Conservation (phyloP, 1,284 basidiomycete species). For the Apiotrichum mycotoxinovorans region DNA sequence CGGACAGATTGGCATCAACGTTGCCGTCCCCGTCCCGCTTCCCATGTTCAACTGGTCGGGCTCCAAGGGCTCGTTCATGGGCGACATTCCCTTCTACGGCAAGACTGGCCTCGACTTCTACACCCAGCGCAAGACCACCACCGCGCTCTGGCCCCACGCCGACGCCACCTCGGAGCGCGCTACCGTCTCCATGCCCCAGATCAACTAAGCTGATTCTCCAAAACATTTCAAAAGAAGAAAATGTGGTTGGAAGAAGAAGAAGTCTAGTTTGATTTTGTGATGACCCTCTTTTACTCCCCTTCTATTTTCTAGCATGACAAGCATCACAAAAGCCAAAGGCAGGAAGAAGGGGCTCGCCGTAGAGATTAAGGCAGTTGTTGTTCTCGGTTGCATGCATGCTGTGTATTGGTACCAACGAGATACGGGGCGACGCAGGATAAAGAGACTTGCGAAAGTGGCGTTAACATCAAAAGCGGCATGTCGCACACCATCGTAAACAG, state of each 20-base stretch:
- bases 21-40: slow-evolving; percentile 81
- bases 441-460: not conserved
- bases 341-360: not conserved
- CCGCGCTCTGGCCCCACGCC: slow-evolving; percentile 44
- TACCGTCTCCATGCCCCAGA: slow-evolving; percentile 41
- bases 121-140: slow-evolving; percentile 38
- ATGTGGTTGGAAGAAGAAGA: not conserved
- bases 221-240: too few species aligned
- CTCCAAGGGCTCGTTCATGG: slow-evolving; percentile 70
- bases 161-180: slow-evolving; percentile 42
- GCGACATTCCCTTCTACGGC: slow-evolving; percentile 86
- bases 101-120: slow-evolving; percentile 53
- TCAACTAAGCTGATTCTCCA: too few species aligned
- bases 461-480: too few species aligned
- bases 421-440: not conserved
- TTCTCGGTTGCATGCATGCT: slow-evolving; percentile 18
- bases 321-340: not conserved
- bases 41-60: slow-evolving; percentile 65
- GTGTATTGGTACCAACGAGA: slow-evolving; percentile 14
- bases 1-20: slow-evolving; percentile 91
- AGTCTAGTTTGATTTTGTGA: too few species aligned
- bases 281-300: too few species aligned
- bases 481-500: too few species aligned
- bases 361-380: slow-evolving; percentile 10
- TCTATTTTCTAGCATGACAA: not conserved